Evolutionary conservation across 768 basidiomycete genomes (phyloP), one percentile per base, ranked within the genome.

Genomic region (Bullera alba): DNA sequence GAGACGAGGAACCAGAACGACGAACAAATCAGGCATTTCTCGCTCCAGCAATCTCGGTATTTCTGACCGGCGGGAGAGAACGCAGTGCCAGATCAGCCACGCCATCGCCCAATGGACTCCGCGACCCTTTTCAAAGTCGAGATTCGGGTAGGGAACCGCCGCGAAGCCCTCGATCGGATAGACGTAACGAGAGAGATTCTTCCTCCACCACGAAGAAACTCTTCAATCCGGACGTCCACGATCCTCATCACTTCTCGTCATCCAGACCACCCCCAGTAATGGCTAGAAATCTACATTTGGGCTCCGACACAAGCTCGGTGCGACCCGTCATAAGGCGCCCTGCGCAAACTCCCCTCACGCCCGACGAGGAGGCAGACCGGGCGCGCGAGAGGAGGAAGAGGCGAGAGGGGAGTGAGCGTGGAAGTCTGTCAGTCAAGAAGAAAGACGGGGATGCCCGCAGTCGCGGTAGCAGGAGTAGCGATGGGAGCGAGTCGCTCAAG

Each of bases 141-240:
- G n/a, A n/a, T n/a, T n/a, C n/a, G n/a, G n/a, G n/a, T n/a, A n/a
- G n/a, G n/a, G n/a, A n/a, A n/a, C n/a, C n/a, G n/a, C n/a, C n/a
- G n/a, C n/a, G n/a, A n/a, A n/a, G n/a, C n/a, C n/a, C n/a, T n/a
- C n/a, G n/a, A n/a, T n/a, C n/a, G n/a, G n/a, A n/a, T n/a, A n/a
- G n/a, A n/a, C n/a, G n/a, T n/a, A n/a, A n/a, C n/a, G n/a, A n/a
- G n/a, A n/a, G n/a, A n/a, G n/a, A n/a, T n/a, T n/a, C n/a, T n/a
- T n/a, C n/a, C n/a, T n/a, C n/a, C n/a, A n/a, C n/a, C n/a, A n/a
- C n/a, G 7, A 36, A 61, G 17, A 66, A 71, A 49, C 63, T 74
- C 6, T 74, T 74, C 48, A 90, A 97, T 66, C 87, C 86, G 52
- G 79, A 86, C 32, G 83, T 87, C 63, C 87, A 97, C 69, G 88